These are phyloP conservation scores for Psidium guajava DNA, from an alignment of 345 rosid genomes.

Conservation along the genomic window DNA sequence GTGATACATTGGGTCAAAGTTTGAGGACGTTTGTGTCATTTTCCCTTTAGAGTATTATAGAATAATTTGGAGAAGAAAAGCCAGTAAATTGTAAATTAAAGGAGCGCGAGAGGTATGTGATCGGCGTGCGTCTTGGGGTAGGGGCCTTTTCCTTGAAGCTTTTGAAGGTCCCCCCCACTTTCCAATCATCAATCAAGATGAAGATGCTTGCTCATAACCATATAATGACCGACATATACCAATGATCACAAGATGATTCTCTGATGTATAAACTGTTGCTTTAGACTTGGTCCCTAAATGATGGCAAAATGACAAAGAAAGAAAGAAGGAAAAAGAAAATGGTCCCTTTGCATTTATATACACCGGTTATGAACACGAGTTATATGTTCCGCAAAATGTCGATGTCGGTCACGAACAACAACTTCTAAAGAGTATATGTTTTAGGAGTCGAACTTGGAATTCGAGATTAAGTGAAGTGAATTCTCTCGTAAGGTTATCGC, in stretches of 20 bases:
- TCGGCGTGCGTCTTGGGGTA: not conserved
- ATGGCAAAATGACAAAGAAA: not conserved
- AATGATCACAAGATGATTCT: not conserved
- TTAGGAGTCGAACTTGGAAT: not conserved
- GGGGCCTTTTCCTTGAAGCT: not conserved
- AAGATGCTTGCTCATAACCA: not conserved
- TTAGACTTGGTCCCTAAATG: not conserved
- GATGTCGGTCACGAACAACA: not conserved
- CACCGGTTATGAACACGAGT: not conserved
- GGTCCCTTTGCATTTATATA: not conserved
- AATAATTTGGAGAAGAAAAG: not conserved
- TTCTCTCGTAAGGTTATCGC: not conserved
- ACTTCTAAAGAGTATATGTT: too few species aligned
- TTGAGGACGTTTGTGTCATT: too few species aligned
- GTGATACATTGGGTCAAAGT: too few species aligned
- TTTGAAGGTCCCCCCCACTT: not conserved
- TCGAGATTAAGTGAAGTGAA: not conserved
- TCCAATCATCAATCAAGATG: not conserved
- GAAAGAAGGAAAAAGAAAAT: too few species aligned
- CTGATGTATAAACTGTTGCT: not conserved
- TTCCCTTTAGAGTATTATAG: not conserved
- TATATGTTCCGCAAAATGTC: not conserved
- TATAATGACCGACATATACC: not conserved
- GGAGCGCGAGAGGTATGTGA: not conserved
- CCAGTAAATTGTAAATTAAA: not conserved